Conservation (phyloP, 768 basidiomycete species). For the Sarcodon aspratus region DNA sequence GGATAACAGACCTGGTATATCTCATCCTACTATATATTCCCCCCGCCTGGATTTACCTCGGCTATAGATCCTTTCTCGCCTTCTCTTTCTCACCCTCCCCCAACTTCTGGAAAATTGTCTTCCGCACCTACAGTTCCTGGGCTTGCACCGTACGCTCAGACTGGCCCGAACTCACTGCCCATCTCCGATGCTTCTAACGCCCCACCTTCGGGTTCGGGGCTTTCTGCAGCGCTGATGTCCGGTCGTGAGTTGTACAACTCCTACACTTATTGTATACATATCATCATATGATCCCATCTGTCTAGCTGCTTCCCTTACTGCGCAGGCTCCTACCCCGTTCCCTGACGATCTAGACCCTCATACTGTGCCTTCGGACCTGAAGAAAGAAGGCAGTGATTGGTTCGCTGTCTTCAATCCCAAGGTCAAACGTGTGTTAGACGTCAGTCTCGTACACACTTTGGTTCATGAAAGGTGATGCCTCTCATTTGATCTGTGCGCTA, state of each 20-base stretch:
- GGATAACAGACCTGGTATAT: constrained; percentile 31
- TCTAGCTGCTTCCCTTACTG: not conserved
- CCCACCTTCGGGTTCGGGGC: not conserved
- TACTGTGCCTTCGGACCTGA: constrained; percentile 39
- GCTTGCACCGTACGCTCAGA: not conserved
- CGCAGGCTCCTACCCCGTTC: constrained; percentile 14
- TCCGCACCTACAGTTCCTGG: not conserved
- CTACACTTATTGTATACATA: not conserved
- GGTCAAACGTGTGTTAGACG: constrained; percentile 68
- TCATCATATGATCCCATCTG: too few species aligned
- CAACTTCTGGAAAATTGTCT: not conserved
- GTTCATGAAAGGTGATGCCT: constrained; percentile 64
- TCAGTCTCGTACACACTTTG: constrained; percentile 74
- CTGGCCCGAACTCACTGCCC: not conserved
- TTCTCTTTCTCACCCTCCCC: constrained; percentile 8
- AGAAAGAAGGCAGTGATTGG: constrained; percentile 80
- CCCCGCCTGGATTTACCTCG: constrained; percentile 14
- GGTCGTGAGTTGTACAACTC: not conserved
- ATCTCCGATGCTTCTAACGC: not conserved
- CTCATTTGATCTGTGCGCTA: not conserved
- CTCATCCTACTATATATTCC: constrained; percentile 13
- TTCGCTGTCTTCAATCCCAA: constrained; percentile 81
- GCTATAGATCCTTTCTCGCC: constrained; percentile 22
- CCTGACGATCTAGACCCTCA: constrained; percentile 38
- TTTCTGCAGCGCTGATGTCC: not conserved